Evolutionary conservation across 306 rosid species (phyloP).

Genomic region (Vigna nakashimae): DNA sequence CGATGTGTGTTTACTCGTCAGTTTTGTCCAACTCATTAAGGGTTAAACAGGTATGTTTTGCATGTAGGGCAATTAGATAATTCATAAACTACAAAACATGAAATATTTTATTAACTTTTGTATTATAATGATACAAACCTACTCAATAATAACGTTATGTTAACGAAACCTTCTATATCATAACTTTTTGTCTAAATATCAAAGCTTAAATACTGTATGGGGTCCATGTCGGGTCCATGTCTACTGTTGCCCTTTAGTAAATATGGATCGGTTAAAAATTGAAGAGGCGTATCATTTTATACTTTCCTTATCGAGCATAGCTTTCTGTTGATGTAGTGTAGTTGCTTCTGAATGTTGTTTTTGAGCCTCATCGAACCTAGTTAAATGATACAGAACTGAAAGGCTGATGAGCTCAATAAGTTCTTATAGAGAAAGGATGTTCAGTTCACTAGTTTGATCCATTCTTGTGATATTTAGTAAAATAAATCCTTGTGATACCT

Average conservation of each 20-base stretch:
- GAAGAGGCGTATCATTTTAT: background rate
- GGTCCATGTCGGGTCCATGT: background rate
- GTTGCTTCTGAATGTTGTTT: background rate
- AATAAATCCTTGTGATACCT: background rate
- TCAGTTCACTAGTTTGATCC: background rate
- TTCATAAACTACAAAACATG: background rate
- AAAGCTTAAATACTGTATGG: background rate
- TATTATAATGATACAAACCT: background rate
- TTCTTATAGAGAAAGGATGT: background rate
- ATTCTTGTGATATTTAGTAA: background rate
- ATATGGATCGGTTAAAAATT: background rate
- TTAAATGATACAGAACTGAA: background rate
- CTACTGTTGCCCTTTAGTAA: background rate
- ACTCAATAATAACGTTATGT: background rate
- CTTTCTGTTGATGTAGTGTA: background rate
- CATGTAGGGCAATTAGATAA: conserved; percentile 33
- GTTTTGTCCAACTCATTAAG: conserved; percentile 9
- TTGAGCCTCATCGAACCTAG: background rate
- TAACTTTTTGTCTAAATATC: background rate
- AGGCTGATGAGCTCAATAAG: background rate
- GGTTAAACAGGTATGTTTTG: conserved; percentile 15
- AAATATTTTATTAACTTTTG: conserved; percentile 1
- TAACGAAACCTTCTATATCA: background rate
- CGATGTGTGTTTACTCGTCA: background rate
- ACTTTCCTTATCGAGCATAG: background rate